These are phyloP conservation scores for Protomyces inundatus DNA, from an alignment of 1,139 yeast genomes.

Conservation along the genomic window DNA sequence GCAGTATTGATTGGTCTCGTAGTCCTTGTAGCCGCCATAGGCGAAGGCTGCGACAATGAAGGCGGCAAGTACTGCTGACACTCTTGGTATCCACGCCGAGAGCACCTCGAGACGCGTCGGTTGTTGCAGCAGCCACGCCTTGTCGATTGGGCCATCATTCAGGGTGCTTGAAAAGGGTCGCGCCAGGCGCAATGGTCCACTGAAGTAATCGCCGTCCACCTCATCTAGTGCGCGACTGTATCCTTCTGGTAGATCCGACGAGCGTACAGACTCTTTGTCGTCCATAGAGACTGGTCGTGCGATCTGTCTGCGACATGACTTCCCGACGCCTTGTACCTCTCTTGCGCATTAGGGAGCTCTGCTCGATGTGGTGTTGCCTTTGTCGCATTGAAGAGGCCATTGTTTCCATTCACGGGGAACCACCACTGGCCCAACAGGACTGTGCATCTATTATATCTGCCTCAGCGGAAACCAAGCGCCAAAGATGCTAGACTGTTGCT, in stretches of 20 bases:
- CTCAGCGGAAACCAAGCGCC: too few relatives aligned
- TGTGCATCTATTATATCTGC: too few relatives aligned
- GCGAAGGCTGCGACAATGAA: neutral
- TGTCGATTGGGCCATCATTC: neutral
- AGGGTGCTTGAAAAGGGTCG: constrained; percentile 6
- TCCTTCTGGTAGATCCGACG: neutral
- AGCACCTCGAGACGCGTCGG: neutral
- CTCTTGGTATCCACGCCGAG: constrained; percentile 10
- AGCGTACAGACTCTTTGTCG: neutral
- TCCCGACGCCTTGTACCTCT: too few relatives aligned
- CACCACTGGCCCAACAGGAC: too few relatives aligned
- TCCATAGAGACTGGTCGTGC: too few relatives aligned
- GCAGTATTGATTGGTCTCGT: constrained; percentile 14
- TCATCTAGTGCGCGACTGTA: neutral
- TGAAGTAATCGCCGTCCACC: neutral
- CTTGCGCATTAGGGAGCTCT: too few relatives aligned
- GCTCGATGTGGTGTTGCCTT: too few relatives aligned
- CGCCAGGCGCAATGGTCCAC: neutral
- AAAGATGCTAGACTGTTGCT: too few relatives aligned
- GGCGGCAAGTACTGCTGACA: neutral
- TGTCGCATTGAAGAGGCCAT: too few relatives aligned
- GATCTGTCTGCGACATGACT: too few relatives aligned
- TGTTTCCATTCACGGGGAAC: too few relatives aligned
- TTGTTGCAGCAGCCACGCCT: constrained; percentile 3
- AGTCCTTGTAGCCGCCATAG: constrained; percentile 12